Base-by-base conservation (phyloP, 148 eudicot genomes). In the Chenopodium formosanum region DNA sequence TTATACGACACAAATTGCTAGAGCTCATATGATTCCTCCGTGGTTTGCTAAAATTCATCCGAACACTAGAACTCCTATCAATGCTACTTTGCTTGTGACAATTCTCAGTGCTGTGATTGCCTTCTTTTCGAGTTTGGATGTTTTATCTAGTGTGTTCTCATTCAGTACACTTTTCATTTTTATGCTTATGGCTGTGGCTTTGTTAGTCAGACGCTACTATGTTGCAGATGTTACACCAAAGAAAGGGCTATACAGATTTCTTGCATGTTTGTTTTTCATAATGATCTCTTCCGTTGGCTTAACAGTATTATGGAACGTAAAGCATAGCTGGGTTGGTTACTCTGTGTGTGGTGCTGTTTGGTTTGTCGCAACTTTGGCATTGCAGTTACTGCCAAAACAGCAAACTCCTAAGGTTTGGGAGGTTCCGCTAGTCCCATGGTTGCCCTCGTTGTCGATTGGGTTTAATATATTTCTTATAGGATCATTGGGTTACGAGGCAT, bases 1-100 rank as follows among this genome's bases (percentile, higher is more conserved):
- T 2, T 96, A 96, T 83, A 94, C 98, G 0, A 96, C 99, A 53
- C 99, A 96, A 73, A 96, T 96, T 9, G 99, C 99, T 2, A 74
- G 98, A 75, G 86, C 99, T 3, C 99, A 96, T 79, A 92, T 96
- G 97, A 92, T 94, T 62, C 99, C 99, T 14, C 99, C 99, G 1
- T 92, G 88, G 88, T 94, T 96, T 50, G 95, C 99, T 77, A 85
- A 83, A 0, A 92, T 96, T 70, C 98, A 96, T 74, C 98, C 98
- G 0, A 96, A 87, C 74, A 96, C 98, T 3, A 89, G 91, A 16
- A 96, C 98, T 7, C 99, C 99, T 1, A 81, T 96, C 32, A 84
- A 94, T 76, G 98, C 98, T 0, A 94, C 99, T 8, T 72, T 96
- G n/a, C 83, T 91, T 50, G 86, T 88, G 7, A 96, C 98, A 1